Evolutionary conservation across 371 early-diverging fungal genomes (phyloP).

Genomic region (Apophysomyces elegans): DNA sequence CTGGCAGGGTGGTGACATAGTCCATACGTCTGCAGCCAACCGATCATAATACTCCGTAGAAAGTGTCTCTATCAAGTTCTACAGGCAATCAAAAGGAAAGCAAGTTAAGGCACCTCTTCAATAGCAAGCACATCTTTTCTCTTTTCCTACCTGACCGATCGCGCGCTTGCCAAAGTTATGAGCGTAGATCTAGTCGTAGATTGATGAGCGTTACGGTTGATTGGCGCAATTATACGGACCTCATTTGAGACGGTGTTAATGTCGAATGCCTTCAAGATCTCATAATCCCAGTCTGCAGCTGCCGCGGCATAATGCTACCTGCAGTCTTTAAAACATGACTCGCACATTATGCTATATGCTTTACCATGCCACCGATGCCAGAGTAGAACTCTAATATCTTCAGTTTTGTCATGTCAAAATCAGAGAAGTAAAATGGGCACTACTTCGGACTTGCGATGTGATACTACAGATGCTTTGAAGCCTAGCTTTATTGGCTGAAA

Average conservation of each 20-base stretch:
- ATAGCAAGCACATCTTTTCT: too few species aligned
- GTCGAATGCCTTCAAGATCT: conserved; percentile 78
- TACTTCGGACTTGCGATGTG: too few species aligned
- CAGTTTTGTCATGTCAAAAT: conserved; percentile 28
- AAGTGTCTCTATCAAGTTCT: conserved; percentile 74
- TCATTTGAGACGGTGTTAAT: conserved; percentile 81
- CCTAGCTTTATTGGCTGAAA: too few species aligned
- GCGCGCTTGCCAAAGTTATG: conserved; percentile 72
- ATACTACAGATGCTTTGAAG: too few species aligned
- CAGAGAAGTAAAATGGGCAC: too few species aligned
- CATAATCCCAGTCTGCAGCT: conserved; percentile 57
- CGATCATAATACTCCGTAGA: conserved; percentile 63
- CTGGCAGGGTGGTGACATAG: conserved; percentile 88
- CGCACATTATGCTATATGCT: not conserved
- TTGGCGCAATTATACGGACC: conserved; percentile 34
- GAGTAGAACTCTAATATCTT: conserved; percentile 71
- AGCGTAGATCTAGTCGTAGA: conserved; percentile 50
- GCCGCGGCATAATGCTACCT: conserved; percentile 73
- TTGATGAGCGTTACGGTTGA: not conserved
- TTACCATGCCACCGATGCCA: conserved; percentile 78
- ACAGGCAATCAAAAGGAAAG: not conserved
- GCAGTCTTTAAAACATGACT: not conserved
- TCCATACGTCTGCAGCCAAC: conserved; percentile 75
- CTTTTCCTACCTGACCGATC: conserved; percentile 59
- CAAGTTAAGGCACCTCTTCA: conserved; percentile 2